Evolutionary conservation across 345 rosid genomes (phyloP).

Genomic region (Reutealis trisperma): DNA sequence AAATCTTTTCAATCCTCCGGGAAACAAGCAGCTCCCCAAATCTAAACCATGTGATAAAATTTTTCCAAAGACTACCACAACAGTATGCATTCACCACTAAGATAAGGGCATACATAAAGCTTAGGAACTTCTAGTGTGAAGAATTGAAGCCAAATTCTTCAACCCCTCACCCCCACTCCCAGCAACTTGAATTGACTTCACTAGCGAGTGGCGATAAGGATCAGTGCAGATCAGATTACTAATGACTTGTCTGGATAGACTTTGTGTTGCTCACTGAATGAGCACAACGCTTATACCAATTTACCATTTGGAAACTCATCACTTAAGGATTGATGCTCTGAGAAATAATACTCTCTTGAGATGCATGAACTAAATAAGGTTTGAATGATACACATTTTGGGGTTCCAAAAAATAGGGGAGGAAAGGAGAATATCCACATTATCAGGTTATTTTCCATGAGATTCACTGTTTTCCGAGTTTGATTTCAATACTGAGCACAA

Average conservation of each 20-base stretch:
- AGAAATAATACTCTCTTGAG: background rate
- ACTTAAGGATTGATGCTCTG: background rate
- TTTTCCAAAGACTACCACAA: background rate
- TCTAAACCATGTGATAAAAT: background rate
- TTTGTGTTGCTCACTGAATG: background rate
- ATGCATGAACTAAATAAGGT: background rate
- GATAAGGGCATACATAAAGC: too few relatives aligned
- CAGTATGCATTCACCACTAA: too few relatives aligned
- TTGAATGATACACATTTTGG: background rate
- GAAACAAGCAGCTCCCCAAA: background rate
- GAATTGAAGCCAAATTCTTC: background rate
- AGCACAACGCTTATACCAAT: background rate
- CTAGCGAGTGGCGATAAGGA: background rate
- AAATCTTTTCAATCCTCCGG: too few relatives aligned
- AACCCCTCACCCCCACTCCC: background rate
- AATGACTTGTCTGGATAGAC: background rate
- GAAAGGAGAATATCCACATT: background rate
- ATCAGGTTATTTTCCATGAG: background rate
- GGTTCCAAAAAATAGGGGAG: background rate
- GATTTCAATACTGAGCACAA: background rate
- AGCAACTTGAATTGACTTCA: background rate
- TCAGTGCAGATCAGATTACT: background rate
- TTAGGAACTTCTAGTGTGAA: too few relatives aligned
- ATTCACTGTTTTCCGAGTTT: background rate
- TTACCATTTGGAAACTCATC: background rate